Evolutionary conservation across 1,139 yeast species (phyloP).

Genomic region (Geotrichum restrictum): DNA sequence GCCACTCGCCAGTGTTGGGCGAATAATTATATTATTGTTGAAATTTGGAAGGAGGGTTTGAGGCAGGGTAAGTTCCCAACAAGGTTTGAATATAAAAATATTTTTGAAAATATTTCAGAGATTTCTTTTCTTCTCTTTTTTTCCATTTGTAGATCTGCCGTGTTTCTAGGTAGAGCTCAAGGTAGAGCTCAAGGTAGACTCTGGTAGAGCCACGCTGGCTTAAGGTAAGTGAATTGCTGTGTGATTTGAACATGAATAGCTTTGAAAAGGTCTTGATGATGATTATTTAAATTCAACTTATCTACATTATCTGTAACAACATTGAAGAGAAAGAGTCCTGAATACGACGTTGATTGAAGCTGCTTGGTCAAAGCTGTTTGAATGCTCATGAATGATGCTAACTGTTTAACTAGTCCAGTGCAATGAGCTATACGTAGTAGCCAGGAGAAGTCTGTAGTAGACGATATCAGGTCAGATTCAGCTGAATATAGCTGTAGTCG

Average conservation of each 20-base stretch:
- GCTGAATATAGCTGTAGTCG: too few relatives aligned
- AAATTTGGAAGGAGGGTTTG: background rate
- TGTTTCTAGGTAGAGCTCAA: too few relatives aligned
- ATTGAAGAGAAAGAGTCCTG: constrained; percentile 12
- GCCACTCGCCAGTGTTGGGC: background rate
- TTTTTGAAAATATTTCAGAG: background rate
- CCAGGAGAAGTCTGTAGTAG: too few relatives aligned
- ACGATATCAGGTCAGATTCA: too few relatives aligned
- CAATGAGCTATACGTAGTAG: too few relatives aligned
- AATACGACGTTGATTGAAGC: background rate
- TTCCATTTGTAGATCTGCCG: background rate
- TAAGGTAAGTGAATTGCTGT: too few relatives aligned
- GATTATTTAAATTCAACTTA: constrained; percentile 9
- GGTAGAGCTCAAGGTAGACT: too few relatives aligned
- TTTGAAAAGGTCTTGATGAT: constrained; percentile 4
- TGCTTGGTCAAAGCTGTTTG: background rate
- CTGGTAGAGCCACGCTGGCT: too few relatives aligned
- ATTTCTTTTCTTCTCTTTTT: background rate
- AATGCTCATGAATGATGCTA: background rate
- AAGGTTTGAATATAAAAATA: background rate
- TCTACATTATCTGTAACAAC: constrained; percentile 19
- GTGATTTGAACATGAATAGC: too few relatives aligned
- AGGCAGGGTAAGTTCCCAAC: background rate
- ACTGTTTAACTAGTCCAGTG: background rate
- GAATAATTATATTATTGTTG: too few relatives aligned